Evolutionary conservation across 2,329 filamentous ascomycete genomes (phyloP).

Genomic region (Aspergillus caelatus): DNA sequence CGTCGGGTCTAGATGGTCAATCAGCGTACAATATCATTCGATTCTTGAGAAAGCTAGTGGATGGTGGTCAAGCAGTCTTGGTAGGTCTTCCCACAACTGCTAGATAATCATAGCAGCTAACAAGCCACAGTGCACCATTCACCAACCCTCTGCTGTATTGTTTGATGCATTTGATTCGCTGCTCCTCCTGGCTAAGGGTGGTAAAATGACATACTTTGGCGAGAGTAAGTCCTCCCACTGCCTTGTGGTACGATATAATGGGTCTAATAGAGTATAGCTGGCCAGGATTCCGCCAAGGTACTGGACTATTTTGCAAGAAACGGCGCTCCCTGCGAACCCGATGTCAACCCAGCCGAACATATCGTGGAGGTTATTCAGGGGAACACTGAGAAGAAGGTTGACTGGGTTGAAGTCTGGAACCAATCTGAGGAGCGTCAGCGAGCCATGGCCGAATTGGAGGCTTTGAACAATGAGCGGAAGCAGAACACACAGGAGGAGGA

Average conservation of each 20-base stretch:
- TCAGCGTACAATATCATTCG: conserved; percentile 60
- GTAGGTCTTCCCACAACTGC: conserved; percentile 36
- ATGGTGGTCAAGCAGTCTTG: conserved; percentile 67
- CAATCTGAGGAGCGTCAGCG: conserved; percentile 30
- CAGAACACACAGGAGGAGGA: conserved; percentile 29
- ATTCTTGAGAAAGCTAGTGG: conserved; percentile 67
- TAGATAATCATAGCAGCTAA: not conserved
- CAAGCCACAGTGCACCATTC: conserved; percentile 57
- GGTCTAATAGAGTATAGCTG: conserved; percentile 23
- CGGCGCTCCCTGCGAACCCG: conserved; percentile 55
- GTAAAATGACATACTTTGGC: conserved; percentile 69
- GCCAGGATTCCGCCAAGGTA: conserved; percentile 44
- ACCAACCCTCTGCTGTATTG: conserved; percentile 68
- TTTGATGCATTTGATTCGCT: conserved; percentile 70
- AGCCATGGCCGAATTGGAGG: conserved; percentile 30
- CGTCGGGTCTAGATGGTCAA: conserved; percentile 67
- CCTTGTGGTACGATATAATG: not conserved
- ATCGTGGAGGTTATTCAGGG: conserved; percentile 44
- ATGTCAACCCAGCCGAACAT: conserved; percentile 57
- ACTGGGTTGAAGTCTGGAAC: conserved; percentile 40
- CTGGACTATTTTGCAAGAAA: conserved; percentile 55
- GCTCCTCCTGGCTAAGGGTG: conserved; percentile 65
- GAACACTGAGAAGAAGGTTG: conserved; percentile 22
- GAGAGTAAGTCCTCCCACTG: conserved; percentile 39
- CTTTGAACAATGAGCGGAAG: conserved; percentile 26